A percentile compares a stretch with the other conserved stretches of the same genome.
These are phyloP conservation scores for Candida sanyiensis DNA, from an alignment of 805 yeast species.

Conservation along the genomic window DNA sequence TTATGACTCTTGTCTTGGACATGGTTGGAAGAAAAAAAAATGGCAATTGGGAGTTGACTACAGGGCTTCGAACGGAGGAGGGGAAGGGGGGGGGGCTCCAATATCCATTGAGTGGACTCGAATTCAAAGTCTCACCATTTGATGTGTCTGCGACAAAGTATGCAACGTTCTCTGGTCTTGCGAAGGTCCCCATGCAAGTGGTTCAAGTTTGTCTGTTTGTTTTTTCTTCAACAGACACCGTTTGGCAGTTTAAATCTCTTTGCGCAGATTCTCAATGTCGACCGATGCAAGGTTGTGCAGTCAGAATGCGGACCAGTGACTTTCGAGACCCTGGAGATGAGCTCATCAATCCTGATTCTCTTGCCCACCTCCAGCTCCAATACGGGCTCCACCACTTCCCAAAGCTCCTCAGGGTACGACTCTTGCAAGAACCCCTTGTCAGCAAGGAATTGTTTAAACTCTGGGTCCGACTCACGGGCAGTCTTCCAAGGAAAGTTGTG, in stretches of 20 bases:
- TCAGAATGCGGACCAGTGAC: not conserved
- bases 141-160: too few species aligned
- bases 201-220: too few species aligned
- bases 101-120: too few species aligned
- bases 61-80: too few species aligned
- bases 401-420: constrained; percentile 7
- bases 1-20: too few species aligned
- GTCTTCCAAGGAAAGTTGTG: constrained; percentile 42
- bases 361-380: constrained; percentile 8
- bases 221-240: too few species aligned
- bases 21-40: too few species aligned
- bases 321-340: constrained; percentile 5
- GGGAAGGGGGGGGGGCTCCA: too few species aligned
- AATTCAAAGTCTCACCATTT: too few species aligned
- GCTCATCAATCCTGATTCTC: constrained; percentile 11
- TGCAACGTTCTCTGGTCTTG: too few species aligned
- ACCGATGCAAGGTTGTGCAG: constrained; percentile 8
- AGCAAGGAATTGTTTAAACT: constrained; percentile 15
- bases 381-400: not conserved
- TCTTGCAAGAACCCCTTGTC: constrained; percentile 2
- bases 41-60: too few species aligned
- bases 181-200: too few species aligned
- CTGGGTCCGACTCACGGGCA: constrained; percentile 32
- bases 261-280: constrained; percentile 10
- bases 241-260: constrained; percentile 8